Base-by-base conservation (phyloP, 352 stramenopile genomes). In the Globisporangium heterothallicum region DNA sequence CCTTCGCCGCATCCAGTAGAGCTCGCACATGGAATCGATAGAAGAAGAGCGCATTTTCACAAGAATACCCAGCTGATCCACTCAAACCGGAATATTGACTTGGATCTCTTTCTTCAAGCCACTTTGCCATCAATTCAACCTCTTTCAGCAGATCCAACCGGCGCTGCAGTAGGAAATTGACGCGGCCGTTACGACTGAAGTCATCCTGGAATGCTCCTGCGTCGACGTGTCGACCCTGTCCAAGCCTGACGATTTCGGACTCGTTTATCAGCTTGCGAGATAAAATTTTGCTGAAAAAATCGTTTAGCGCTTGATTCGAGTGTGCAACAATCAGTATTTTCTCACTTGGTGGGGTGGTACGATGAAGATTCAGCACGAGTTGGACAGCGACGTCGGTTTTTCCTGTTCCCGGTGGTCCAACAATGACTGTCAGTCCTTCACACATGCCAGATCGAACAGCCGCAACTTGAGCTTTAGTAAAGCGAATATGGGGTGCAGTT, bases 301-400 rank as follows among this genome's bases (percentile, higher is more conserved):
- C 87, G 58, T 98, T 97, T 3, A 99, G 64, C 0, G 96, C 92
- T 49, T 93, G 81, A 64, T 98, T 98, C 21, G 88, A 98, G 65
- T 98, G 92, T 19, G 95, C 96, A 26, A 99, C 80, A 30, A 99
- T 66, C 13, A 99, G 64, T 13, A 97, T 97, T 52, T 96, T 86
- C 54, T 98, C 81, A 3, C 66, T 77, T 43, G 79, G 66, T 22
- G 66, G 49, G 34, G 78, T 93, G 18, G 60, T 68, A 50, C 92
- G 89, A 56, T 96, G 97, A 8, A 99, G 46, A 58, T 97, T 98
- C 19, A 85, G 54, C n/a, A 98, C 84, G 21, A 98, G 84, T 63
- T 98, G 92, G 19, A 97, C 94, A 14, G 90, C 95, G 25, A 98
- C 80, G 56, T 98, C 92, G 2, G 95, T 98, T 59, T 98, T 98